Evolutionary conservation across 805 yeast genomes (phyloP).

Genomic region (Middelhovenomyces tepae): DNA sequence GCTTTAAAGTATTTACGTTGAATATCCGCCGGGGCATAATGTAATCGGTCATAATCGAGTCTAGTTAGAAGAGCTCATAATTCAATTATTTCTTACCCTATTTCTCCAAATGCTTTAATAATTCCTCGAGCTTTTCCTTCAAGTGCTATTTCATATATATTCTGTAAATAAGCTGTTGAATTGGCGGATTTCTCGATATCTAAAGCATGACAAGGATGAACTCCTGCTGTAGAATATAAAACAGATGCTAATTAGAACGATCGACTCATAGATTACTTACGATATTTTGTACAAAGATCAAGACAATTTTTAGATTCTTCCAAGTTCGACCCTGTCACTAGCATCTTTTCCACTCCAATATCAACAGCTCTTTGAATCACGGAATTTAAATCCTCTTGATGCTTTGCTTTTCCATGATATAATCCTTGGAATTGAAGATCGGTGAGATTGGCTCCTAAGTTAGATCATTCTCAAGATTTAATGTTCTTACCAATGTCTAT

Average conservation of each 20-base stretch:
- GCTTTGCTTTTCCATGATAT: conserved; percentile 64
- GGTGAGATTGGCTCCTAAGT: conserved; percentile 64
- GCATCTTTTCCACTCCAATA: conserved; percentile 56
- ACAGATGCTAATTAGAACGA: too few species aligned
- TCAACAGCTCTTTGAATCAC: conserved; percentile 60
- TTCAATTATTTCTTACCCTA: too few species aligned
- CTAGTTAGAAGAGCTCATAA: too few species aligned
- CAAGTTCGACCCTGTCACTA: conserved; percentile 78
- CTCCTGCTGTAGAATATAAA: conserved; percentile 73
- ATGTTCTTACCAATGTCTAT: too few species aligned
- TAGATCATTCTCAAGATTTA: too few species aligned
- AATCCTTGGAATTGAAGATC: conserved; percentile 81
- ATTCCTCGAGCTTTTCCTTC: conserved; percentile 39
- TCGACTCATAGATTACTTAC: too few species aligned
- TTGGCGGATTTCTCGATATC: too few species aligned
- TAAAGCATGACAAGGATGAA: conserved; percentile 84
- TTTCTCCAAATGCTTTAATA: conserved; percentile 86
- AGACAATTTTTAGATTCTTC: conserved; percentile 57
- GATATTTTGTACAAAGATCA: conserved; percentile 38
- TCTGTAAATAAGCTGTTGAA: too few species aligned
- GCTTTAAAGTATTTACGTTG: conserved; percentile 60
- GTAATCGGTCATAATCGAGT: conserved; percentile 83
- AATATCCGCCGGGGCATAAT: conserved; percentile 57
- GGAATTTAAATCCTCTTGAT: conserved; percentile 53
- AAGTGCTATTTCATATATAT: conserved; percentile 38